These are phyloP conservation scores for Boletus fagicola DNA, from an alignment of 768 basidiomycete genomes.

Conservation along the genomic window DNA sequence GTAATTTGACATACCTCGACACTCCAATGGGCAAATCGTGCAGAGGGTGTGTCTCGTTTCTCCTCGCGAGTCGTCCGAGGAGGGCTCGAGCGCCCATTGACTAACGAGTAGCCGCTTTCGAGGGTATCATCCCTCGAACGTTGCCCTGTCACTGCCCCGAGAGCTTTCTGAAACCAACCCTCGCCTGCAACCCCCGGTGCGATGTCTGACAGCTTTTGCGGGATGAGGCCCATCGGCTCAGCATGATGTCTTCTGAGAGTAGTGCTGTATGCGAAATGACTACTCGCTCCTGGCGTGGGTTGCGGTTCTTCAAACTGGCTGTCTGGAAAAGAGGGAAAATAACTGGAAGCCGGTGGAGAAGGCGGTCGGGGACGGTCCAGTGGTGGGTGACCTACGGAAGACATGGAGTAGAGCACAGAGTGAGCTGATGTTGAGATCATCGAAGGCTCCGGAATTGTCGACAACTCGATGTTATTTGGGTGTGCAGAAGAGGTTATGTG, in stretches of 20 bases:
- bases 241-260: constrained; percentile 65
- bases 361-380: constrained; percentile 31
- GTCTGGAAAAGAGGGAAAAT: constrained; percentile 63
- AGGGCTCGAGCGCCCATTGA: constrained; percentile 19
- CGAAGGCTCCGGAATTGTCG: constrained; percentile 14
- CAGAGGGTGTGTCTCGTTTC: constrained; percentile 54
- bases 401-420: constrained; percentile 15
- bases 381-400: constrained; percentile 10
- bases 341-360: constrained; percentile 80
- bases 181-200: constrained; percentile 43
- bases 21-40: constrained; percentile 64
- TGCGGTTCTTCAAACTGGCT: constrained; percentile 48
- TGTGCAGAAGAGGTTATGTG: constrained; percentile 10
- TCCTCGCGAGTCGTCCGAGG: constrained; percentile 30
- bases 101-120: constrained; percentile 41
- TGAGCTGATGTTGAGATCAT: constrained; percentile 26
- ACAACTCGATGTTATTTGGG: constrained; percentile 17
- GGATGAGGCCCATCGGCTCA: constrained; percentile 39
- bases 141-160: constrained; percentile 35
- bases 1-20: constrained; percentile 51
- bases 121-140: constrained; percentile 22
- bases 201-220: constrained; percentile 38
- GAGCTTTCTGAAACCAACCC: constrained; percentile 45
- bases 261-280: constrained; percentile 83
- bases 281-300: constrained; percentile 60